A percentile compares a stretch with the other conserved stretches of the same genome.
These are phyloP conservation scores for Aspergillus cavernicola DNA, from an alignment of 495 filamentous ascomycete species.

Conservation along the genomic window DNA sequence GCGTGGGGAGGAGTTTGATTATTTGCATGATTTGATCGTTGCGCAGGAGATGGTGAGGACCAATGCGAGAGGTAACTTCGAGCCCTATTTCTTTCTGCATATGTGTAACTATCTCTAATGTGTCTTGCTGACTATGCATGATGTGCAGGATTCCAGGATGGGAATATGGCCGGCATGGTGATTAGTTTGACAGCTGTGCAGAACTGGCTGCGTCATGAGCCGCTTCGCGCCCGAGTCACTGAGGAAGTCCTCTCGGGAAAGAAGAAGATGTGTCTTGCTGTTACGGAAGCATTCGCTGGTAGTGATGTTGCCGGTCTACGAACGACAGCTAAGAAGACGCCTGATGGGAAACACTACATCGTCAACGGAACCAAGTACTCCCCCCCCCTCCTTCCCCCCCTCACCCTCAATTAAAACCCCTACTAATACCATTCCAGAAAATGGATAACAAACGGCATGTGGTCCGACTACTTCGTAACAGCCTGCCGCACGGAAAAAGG, in stretches of 20 bases:
- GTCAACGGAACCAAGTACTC: constrained; percentile 74
- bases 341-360: constrained; percentile 80
- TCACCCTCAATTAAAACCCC: background rate
- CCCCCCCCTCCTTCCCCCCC: background rate
- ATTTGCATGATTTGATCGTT: constrained; percentile 79
- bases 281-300: constrained; percentile 87
- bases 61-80: constrained; percentile 57
- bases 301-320: constrained; percentile 81
- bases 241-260: constrained; percentile 72
- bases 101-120: too few relatives aligned
- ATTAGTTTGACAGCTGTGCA: constrained; percentile 79
- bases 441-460: constrained; percentile 91
- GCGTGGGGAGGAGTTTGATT: constrained; percentile 79
- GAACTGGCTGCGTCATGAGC: constrained; percentile 68
- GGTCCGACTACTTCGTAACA: constrained; percentile 77
- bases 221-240: constrained; percentile 61
- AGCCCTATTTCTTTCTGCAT: too few relatives aligned
- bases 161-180: constrained; percentile 72
- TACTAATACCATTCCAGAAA: constrained; percentile 43
- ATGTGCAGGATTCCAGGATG: constrained; percentile 47
- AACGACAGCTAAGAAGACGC: constrained; percentile 76
- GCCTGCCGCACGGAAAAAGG: constrained; percentile 81
- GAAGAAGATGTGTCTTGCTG: constrained; percentile 85
- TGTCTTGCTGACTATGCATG: background rate
- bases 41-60: constrained; percentile 68